Evolutionary conservation across 306 rosid genomes (phyloP).

Genomic region (Fagus crenata): DNA sequence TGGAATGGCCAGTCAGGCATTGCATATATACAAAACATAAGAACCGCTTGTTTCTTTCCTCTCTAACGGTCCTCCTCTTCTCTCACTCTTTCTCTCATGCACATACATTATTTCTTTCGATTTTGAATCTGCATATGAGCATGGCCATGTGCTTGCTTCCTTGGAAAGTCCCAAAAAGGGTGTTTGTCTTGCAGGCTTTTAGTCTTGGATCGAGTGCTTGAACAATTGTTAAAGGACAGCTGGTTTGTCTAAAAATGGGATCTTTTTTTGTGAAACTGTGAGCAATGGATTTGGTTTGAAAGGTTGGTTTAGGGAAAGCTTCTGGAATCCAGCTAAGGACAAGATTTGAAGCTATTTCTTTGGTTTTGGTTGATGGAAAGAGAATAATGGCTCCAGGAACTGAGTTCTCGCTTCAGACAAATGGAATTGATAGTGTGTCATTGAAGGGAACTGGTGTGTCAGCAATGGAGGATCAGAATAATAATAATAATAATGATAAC

Average conservation of each 20-base stretch:
- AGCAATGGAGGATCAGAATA: constrained; percentile 49
- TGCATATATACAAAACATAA: not conserved
- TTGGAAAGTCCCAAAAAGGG: not conserved
- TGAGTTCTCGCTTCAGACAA: constrained; percentile 32
- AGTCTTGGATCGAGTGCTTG: constrained; percentile 39
- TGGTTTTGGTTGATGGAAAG: constrained; percentile 27
- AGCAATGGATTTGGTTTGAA: constrained; percentile 24
- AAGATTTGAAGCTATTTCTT: constrained; percentile 19
- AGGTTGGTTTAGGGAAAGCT: constrained; percentile 10
- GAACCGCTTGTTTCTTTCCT: constrained; percentile 10
- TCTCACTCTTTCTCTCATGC: not conserved
- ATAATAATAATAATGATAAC: constrained; percentile 22
- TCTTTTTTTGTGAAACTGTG: constrained; percentile 9
- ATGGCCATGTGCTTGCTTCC: constrained; percentile 26
- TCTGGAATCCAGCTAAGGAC: constrained; percentile 13
- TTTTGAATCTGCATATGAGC: constrained; percentile 1
- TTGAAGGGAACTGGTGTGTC: constrained; percentile 27
- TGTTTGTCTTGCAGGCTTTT: constrained; percentile 13
- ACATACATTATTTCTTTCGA: not conserved
- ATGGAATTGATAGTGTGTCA: constrained; percentile 33
- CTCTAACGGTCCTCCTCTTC: constrained; percentile 46
- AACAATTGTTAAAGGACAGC: constrained; percentile 27
- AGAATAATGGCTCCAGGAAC: constrained; percentile 42
- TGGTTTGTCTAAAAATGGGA: constrained; percentile 29
- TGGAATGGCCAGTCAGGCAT: constrained; percentile 43